A percentile compares a stretch with the other conserved stretches of the same genome.
Conservation (phyloP, 2,329 filamentous ascomycete species). For the Fusarium floridanum region DNA sequence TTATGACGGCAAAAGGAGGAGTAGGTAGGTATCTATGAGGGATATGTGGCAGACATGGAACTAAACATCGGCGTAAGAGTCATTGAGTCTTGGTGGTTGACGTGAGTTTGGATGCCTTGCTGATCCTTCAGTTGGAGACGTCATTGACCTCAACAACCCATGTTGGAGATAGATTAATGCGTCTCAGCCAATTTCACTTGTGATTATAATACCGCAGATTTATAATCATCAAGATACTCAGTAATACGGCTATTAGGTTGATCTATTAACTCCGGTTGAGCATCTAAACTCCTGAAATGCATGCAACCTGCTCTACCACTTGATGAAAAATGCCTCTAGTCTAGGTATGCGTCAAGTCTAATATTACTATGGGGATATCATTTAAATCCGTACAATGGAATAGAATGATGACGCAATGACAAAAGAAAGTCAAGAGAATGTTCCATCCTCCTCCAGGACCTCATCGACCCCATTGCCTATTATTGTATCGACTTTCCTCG, state of each 20-base stretch:
- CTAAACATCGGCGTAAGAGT: background rate
- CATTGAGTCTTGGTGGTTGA: background rate
- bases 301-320: background rate
- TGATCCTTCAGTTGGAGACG: background rate
- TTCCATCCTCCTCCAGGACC: background rate
- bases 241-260: background rate
- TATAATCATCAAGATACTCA: background rate
- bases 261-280: background rate
- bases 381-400: background rate
- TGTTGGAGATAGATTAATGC: background rate
- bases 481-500: background rate
- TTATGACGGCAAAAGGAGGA: background rate
- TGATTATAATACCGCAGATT: background rate
- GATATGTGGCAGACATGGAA: background rate
- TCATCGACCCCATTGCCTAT: background rate
- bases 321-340: background rate
- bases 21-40: background rate
- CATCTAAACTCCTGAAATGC: background rate
- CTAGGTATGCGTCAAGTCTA: background rate
- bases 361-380: background rate
- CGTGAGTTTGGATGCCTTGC: background rate
- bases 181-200: background rate
- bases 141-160: background rate
- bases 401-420: background rate
- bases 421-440: background rate